phyloP scores from a whole-genome alignment of 2,329 filamentous ascomycete genomes.

The Tricladium varicosporioides region DNA sequence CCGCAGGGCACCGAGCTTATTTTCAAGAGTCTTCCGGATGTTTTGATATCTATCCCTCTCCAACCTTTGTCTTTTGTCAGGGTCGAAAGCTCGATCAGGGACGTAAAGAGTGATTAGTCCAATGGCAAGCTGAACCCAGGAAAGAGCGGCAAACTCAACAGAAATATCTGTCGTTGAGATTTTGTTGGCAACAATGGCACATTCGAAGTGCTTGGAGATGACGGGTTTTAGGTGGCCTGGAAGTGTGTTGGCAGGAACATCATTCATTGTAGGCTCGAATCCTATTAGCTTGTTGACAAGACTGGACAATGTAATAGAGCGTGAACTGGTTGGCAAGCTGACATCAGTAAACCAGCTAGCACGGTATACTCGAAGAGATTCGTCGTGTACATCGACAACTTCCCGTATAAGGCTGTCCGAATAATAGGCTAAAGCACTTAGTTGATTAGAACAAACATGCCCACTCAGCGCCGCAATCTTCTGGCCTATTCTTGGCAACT shows the following conservation, averaged over 20 bases:
- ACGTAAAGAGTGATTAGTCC: constrained; percentile 77
- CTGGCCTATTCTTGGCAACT: constrained; percentile 59
- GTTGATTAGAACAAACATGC: constrained; percentile 45
- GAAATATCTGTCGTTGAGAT: too few species aligned
- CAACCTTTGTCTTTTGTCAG: constrained; percentile 63
- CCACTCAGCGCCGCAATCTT: constrained; percentile 35
- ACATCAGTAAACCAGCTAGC: too few species aligned
- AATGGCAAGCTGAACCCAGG: constrained; percentile 75
- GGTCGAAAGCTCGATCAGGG: constrained; percentile 84
- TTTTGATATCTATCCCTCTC: constrained; percentile 59
- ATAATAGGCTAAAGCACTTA: neutral
- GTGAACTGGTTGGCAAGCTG: too few species aligned
- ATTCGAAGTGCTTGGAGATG: constrained; percentile 37
- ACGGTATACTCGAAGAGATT: neutral
- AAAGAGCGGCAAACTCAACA: constrained; percentile 47
- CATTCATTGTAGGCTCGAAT: neutral
- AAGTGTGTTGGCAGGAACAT: too few species aligned
- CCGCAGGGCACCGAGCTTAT: constrained; percentile 58
- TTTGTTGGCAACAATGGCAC: constrained; percentile 25
- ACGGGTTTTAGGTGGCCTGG: constrained; percentile 9
- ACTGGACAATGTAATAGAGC: too few species aligned
- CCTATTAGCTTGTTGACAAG: too few species aligned
- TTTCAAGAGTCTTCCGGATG: constrained; percentile 52
- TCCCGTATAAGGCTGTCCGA: constrained; percentile 21
- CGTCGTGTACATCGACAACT: constrained; percentile 26